Conservation (phyloP, 176 grass and related monocot species). For the Poa annua region DNA sequence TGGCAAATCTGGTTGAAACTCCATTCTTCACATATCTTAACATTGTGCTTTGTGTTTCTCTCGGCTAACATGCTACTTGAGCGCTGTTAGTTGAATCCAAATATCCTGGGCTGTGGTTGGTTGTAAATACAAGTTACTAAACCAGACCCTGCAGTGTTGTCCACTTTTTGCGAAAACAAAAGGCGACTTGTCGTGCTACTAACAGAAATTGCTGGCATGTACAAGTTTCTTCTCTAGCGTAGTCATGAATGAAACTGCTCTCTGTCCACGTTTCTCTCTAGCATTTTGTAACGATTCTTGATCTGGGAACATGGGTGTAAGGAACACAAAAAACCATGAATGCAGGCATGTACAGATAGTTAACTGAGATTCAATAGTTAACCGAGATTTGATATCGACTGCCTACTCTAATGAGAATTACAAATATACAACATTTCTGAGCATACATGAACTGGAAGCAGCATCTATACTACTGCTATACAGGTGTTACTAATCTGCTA, state of each 20-base stretch:
- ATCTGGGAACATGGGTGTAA: no score
- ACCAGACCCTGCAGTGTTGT: background rate
- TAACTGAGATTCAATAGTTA: background rate
- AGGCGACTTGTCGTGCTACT: background rate
- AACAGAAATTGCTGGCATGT: background rate
- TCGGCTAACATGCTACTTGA: background rate
- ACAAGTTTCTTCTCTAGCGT: constrained; percentile 43
- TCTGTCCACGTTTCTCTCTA: no score
- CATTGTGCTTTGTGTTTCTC: background rate
- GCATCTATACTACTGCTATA: constrained; percentile 1
- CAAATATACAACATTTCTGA: background rate
- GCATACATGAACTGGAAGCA: background rate
- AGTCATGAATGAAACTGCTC: no score
- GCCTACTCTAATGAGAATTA: background rate
- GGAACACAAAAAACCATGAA: background rate
- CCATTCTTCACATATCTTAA: background rate
- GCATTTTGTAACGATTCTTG: constrained; percentile 23
- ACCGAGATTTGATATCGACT: background rate
- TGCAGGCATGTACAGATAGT: background rate
- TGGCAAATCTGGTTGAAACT: background rate
- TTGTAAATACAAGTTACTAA: background rate
- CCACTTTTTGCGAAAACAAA: background rate
- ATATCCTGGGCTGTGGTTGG: no score
- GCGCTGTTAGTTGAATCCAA: background rate
- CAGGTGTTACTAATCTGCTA: background rate